A percentile compares a stretch with the other conserved stretches of the same genome.
phyloP scores from a whole-genome alignment of 805 yeast genomes.

The Jamesozyma spencerorum region DNA sequence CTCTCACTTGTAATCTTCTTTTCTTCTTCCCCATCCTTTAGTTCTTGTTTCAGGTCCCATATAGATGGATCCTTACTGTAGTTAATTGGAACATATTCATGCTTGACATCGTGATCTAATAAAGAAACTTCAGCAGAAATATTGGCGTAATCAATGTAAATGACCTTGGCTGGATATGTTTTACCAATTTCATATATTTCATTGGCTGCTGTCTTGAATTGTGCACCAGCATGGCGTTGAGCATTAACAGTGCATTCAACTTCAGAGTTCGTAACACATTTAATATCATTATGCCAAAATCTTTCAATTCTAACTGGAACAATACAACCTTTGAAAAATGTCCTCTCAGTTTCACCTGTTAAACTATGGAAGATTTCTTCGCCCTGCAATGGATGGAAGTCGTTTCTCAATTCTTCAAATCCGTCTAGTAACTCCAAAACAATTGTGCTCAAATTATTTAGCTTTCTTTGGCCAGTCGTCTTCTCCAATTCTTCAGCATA shows the following conservation, averaged over 20 bases:
- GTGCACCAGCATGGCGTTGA: constrained; percentile 38
- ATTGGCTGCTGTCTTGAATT: constrained; percentile 38
- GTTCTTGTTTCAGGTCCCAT: constrained; percentile 78
- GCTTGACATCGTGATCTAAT: constrained; percentile 53
- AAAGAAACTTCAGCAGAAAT: constrained; percentile 70
- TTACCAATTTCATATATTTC: constrained; percentile 52
- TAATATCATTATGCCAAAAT: constrained; percentile 34
- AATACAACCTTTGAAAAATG: constrained; percentile 59
- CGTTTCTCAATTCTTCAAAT: constrained; percentile 74
- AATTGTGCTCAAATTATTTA: constrained; percentile 29
- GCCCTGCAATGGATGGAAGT: constrained; percentile 54
- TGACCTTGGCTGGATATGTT: constrained; percentile 76
- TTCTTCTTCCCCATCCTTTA: constrained; percentile 51
- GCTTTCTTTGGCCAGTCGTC: constrained; percentile 30
- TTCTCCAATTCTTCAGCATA: constrained; percentile 83
- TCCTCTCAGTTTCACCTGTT: constrained; percentile 73
- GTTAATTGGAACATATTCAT: constrained; percentile 34
- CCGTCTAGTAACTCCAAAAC: constrained; percentile 71
- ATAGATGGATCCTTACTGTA: constrained; percentile 46
- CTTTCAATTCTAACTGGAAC: constrained; percentile 66
- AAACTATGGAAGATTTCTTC: constrained; percentile 77
- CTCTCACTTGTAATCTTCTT: constrained; percentile 43
- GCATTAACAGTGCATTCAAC: constrained; percentile 52
- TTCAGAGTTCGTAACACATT: constrained; percentile 47
- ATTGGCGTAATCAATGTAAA: constrained; percentile 59